A percentile compares a stretch with the other conserved stretches of the same genome.
Evolutionary conservation across 75 land plant genomes (phyloP).

Genomic region (Isoetes taiwanensis): DNA sequence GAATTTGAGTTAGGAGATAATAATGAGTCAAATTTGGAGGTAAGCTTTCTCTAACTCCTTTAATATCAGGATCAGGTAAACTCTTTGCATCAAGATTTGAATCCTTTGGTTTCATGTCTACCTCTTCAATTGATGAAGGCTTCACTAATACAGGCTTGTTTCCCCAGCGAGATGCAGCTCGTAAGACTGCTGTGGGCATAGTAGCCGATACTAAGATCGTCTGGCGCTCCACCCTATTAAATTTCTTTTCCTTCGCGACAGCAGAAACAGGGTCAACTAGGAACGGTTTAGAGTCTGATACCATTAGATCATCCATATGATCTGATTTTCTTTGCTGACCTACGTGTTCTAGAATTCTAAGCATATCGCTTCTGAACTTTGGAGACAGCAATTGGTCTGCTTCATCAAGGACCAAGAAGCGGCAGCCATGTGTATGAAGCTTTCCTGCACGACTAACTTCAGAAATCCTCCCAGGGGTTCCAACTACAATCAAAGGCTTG

Average conservation of each 20-base stretch:
- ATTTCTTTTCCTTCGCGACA: neutral
- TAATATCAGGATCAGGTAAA: constrained; percentile 22
- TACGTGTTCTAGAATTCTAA: constrained; percentile 82
- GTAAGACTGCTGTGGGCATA: constrained; percentile 69
- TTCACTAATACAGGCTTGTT: constrained; percentile 59
- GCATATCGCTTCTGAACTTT: constrained; percentile 78
- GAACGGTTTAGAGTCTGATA: too few species aligned
- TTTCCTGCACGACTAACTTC: constrained; percentile 84
- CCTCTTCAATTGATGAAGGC: constrained; percentile 43
- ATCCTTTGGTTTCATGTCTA: constrained; percentile 18
- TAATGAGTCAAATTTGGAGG: constrained; percentile 76
- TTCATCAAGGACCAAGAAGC: constrained; percentile 78
- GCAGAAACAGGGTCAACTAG: neutral
- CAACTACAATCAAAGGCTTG: constrained; percentile 80
- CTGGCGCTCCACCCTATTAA: constrained; percentile 38
- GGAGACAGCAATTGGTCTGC: constrained; percentile 79
- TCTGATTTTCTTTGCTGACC: constrained; percentile 39
- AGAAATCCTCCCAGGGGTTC: constrained; percentile 91
- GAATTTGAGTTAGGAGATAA: constrained; percentile 42
- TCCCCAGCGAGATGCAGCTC: constrained; percentile 85
- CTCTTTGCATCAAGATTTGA: neutral
- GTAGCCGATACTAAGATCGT: constrained; percentile 88
- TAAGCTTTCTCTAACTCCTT: constrained; percentile 53
- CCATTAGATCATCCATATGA: too few species aligned
- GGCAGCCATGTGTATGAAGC: constrained; percentile 87